Percentiles rank a stretch among this genome's conserved stretches.
phyloP scores from a whole-genome alignment of 2,329 filamentous ascomycete species.

The Alternaria viburni region DNA sequence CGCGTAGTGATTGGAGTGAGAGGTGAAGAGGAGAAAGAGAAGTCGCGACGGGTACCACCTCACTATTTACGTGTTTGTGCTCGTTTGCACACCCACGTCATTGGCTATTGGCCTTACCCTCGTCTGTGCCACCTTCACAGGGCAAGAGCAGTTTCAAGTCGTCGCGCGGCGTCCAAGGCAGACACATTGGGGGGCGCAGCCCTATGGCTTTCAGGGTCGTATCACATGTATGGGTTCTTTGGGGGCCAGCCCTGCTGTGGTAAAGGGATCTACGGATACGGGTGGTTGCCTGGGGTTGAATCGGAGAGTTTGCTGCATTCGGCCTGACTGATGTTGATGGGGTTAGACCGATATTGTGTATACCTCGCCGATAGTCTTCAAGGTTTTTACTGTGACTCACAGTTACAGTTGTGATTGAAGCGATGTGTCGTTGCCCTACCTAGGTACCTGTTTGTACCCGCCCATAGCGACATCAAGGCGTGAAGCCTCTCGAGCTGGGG shows the following conservation, averaged over 20 bases:
- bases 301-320: background rate
- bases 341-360: background rate
- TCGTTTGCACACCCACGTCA: background rate
- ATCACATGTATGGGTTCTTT: background rate
- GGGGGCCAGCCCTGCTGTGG: background rate
- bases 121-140: background rate
- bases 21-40: background rate
- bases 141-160: background rate
- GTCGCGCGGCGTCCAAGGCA: background rate
- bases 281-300: background rate
- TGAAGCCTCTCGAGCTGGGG: background rate
- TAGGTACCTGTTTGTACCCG: background rate
- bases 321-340: too few species aligned
- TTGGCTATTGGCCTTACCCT: background rate
- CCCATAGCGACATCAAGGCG: background rate
- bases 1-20: background rate
- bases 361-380: background rate
- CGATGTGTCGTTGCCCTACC: background rate
- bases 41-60: background rate
- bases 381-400: background rate
- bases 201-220: background rate
- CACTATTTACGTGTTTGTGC: background rate
- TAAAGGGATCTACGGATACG: background rate
- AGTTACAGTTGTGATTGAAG: background rate
- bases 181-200: background rate